A percentile compares a stretch with the other conserved stretches of the same genome.
These are phyloP conservation scores for Heracleum sosnowskyi DNA, from an alignment of 129 eudicot species.

Conservation along the genomic window DNA sequence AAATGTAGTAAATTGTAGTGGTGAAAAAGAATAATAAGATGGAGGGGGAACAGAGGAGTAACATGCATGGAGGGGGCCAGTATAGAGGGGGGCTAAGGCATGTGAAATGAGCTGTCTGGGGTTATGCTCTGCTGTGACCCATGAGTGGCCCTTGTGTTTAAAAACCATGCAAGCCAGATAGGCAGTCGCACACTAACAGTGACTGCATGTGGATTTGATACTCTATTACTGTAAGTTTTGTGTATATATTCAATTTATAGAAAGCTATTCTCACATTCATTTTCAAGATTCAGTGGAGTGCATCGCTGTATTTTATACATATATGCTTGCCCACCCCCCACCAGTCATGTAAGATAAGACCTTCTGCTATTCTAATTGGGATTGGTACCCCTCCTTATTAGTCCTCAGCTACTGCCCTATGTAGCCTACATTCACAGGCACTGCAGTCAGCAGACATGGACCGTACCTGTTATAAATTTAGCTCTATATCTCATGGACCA, in stretches of 20 bases:
- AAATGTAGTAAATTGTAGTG: neutral
- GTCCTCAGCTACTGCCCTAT: no score
- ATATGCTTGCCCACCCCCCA: neutral
- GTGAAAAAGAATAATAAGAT: neutral
- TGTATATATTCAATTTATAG: neutral
- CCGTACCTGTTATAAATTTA: neutral
- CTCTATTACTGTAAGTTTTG: neutral
- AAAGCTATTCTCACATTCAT: neutral
- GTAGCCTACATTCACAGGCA: no score
- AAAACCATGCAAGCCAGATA: neutral
- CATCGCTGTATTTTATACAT: neutral
- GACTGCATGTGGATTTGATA: neutral
- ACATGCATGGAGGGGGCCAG: neutral
- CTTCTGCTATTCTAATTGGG: neutral
- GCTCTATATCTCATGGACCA: neutral
- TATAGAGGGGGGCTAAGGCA: neutral
- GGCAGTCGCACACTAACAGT: neutral
- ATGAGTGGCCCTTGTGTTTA: neutral
- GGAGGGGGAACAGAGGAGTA: neutral
- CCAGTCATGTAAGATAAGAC: neutral
- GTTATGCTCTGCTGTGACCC: neutral
- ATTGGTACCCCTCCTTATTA: neutral
- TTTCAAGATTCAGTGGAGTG: slow-evolving; percentile 8
- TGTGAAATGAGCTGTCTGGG: slow-evolving; percentile 6
- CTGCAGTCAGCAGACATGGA: neutral